Conservation (phyloP, 2,329 filamentous ascomycete species). For the Diaporthe sp. region DNA sequence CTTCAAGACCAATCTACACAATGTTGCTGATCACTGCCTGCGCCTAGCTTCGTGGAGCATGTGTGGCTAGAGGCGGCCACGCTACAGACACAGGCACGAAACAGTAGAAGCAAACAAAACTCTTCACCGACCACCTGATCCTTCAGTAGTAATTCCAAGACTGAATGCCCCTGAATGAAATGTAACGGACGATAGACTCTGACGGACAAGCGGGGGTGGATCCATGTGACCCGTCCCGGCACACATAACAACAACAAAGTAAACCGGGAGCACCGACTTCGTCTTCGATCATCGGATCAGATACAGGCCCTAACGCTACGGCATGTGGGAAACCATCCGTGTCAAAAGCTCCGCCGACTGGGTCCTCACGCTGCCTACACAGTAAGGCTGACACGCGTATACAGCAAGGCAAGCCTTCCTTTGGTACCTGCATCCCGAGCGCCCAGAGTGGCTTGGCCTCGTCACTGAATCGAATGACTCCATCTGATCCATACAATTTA, state of each 20-base stretch:
- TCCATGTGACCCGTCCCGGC: not conserved
- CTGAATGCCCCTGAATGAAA: not conserved
- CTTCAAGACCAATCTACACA: not conserved
- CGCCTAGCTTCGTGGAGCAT: not conserved
- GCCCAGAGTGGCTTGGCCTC: not conserved
- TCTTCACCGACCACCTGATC: not conserved
- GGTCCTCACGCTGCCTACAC: not conserved
- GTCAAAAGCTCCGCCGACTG: not conserved
- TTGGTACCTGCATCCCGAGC: not conserved
- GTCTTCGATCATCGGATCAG: not conserved
- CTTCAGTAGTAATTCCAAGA: not conserved
- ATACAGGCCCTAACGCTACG: not conserved
- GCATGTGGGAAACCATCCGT: not conserved
- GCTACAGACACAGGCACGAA: not conserved
- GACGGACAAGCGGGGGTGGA: slow-evolving; percentile 8
- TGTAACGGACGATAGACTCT: too few species aligned
- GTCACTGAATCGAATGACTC: not conserved
- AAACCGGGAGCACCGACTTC: not conserved
- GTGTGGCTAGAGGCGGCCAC: not conserved
- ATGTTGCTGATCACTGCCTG: not conserved
- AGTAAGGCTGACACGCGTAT: not conserved
- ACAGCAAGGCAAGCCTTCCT: not conserved
- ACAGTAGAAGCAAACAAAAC: too few species aligned
- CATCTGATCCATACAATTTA: not conserved
- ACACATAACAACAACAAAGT: not conserved